Evolutionary conservation across 176 grass and related monocot genomes (phyloP).

Genomic region (Luzula sylvatica): DNA sequence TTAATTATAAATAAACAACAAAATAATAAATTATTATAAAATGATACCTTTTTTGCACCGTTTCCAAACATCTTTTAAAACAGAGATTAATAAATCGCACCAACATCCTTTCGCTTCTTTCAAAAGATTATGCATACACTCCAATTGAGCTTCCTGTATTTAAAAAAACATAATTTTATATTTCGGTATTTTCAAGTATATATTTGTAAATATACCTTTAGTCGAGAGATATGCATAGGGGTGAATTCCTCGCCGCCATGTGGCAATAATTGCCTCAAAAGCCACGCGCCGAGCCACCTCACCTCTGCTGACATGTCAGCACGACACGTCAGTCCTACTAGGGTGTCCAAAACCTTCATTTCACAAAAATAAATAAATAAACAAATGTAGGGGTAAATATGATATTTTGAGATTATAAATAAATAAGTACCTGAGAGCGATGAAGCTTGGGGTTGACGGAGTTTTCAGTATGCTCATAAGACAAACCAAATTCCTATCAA

Average conservation of each 20-base stretch:
- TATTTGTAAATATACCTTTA: constrained; percentile 38
- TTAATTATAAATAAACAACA: constrained; percentile 15
- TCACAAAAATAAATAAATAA: not conserved
- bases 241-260: constrained; percentile 84
- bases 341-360: constrained; percentile 87
- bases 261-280: constrained; percentile 85
- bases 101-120: constrained; percentile 73
- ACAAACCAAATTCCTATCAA: constrained; percentile 65
- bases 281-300: constrained; percentile 84
- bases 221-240: constrained; percentile 46
- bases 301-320: constrained; percentile 74
- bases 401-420: not conserved
- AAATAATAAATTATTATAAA: not conserved
- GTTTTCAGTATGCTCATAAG: constrained; percentile 39
- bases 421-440: constrained; percentile 67
- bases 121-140: constrained; percentile 43
- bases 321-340: constrained; percentile 81
- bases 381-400: too few species aligned
- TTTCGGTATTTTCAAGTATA: not conserved
- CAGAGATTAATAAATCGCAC: constrained; percentile 69
- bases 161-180: not conserved
- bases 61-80: constrained; percentile 76
- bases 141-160: constrained; percentile 69
- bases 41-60: constrained; percentile 85
- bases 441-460: constrained; percentile 45